Evolutionary conservation across 1,284 basidiomycete species (phyloP).

Genomic region (Serendipita sp.): DNA sequence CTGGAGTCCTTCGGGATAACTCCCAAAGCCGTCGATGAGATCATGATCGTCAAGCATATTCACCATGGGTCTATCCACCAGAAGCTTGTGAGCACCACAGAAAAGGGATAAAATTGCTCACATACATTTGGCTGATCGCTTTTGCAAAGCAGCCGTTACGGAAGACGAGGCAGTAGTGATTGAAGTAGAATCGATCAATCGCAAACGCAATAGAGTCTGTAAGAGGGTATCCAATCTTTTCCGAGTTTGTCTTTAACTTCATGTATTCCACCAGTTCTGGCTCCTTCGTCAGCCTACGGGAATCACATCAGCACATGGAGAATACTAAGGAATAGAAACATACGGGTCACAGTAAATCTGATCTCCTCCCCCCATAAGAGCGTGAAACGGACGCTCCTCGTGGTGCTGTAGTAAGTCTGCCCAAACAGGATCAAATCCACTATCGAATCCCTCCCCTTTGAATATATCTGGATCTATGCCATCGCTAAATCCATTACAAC

Average conservation of each 20-base stretch:
- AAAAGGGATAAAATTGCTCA: constrained; percentile 17
- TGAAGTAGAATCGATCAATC: constrained; percentile 83
- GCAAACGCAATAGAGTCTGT: constrained; percentile 62
- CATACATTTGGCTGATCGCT: constrained; percentile 82
- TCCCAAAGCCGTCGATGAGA: constrained; percentile 85
- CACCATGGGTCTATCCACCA: constrained; percentile 37
- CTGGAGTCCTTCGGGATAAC: constrained; percentile 74
- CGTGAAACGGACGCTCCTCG: constrained; percentile 68
- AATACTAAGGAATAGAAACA: constrained; percentile 15
- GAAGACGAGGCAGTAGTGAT: constrained; percentile 81
- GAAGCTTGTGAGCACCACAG: not conserved
- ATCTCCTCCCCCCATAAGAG: constrained; percentile 72
- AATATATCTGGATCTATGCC: constrained; percentile 73
- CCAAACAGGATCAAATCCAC: constrained; percentile 86
- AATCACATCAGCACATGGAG: not conserved
- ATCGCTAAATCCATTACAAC: constrained; percentile 74
- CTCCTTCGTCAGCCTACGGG: constrained; percentile 45
- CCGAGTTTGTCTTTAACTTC: constrained; percentile 43
- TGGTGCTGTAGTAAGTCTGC: constrained; percentile 78
- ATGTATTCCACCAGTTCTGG: constrained; percentile 77
- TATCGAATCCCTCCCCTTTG: constrained; percentile 55
- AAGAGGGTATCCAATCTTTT: constrained; percentile 49
- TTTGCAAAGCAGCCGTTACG: constrained; percentile 81
- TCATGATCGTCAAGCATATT: constrained; percentile 51
- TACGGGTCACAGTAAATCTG: constrained; percentile 70